Conservation (phyloP, 208 protist genomes). For the Trypanosoma rangeli region DNA sequence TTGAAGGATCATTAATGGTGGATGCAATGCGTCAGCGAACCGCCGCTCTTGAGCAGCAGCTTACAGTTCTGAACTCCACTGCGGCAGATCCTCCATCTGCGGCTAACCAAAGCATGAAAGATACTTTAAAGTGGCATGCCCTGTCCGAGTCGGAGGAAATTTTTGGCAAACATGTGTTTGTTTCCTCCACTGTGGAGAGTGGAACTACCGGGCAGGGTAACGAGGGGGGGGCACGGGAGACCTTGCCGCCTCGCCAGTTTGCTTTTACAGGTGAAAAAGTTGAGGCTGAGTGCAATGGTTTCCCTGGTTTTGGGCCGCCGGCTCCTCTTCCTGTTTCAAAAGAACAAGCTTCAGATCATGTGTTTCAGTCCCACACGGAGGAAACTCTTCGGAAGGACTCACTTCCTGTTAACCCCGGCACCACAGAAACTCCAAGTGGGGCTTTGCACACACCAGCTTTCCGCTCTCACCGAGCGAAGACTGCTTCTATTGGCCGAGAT, state of each 20-base stretch:
- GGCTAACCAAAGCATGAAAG: background rate
- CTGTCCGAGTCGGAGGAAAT: background rate
- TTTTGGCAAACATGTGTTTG: background rate
- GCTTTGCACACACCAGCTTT: background rate
- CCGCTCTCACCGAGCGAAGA: background rate
- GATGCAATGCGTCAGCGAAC: slow-evolving; percentile 54
- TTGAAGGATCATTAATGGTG: slow-evolving; percentile 58
- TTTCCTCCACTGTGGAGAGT: slow-evolving; percentile 1
- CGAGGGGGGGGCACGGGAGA: background rate
- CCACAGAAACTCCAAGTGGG: background rate
- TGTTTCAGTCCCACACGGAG: slow-evolving; percentile 8
- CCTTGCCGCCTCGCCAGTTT: slow-evolving; percentile 3
- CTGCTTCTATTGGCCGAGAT: background rate
- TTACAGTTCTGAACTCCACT: slow-evolving; percentile 31
- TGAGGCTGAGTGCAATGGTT: slow-evolving; percentile 1
- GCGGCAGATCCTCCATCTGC: background rate
- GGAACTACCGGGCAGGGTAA: background rate
- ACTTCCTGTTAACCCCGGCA: background rate
- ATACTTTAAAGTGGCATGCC: background rate
- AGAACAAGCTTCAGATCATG: background rate
- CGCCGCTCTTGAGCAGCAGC: slow-evolving; percentile 58
- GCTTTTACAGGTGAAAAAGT: slow-evolving; percentile 18
- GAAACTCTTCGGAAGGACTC: slow-evolving; percentile 3
- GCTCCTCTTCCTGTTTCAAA: background rate
- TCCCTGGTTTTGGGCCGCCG: background rate